A percentile compares a stretch with the other conserved stretches of the same genome.
Conservation (phyloP, 306 rosid species). For the Fagus crenata region DNA sequence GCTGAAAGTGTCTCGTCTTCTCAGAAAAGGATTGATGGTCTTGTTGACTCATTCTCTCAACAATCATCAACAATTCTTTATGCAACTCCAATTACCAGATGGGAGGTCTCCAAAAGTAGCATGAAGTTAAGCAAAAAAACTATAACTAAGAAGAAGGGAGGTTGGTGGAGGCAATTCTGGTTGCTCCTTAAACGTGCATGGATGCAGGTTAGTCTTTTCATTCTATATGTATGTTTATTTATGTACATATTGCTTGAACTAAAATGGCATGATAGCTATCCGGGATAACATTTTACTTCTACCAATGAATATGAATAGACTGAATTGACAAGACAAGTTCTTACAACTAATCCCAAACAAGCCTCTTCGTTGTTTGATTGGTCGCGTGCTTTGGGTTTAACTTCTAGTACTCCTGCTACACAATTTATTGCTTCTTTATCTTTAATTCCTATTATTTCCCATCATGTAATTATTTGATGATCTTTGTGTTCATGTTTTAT, state of each 20-base stretch:
- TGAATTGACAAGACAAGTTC: conserved; percentile 15
- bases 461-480: too few species aligned
- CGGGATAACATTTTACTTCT: conserved; percentile 6
- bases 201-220: conserved; percentile 70
- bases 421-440: too few species aligned
- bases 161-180: conserved; percentile 90
- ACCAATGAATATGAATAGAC: not conserved
- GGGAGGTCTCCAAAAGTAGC: conserved; percentile 42
- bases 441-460: too few species aligned
- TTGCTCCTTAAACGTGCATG: conserved; percentile 93
- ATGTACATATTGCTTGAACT: conserved; percentile 11
- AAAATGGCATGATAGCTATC: conserved; percentile 23
- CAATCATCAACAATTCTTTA: conserved; percentile 54
- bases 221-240: conserved; percentile 9
- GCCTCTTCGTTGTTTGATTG: too few species aligned
- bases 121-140: conserved; percentile 42
- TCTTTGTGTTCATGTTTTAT: too few species aligned
- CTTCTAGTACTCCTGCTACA: too few species aligned
- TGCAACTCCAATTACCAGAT: conserved; percentile 68
- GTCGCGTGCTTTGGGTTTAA: too few species aligned
- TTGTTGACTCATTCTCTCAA: conserved; percentile 76
- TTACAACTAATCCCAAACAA: not conserved
- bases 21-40: conserved; percentile 70
- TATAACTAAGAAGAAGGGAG: conserved; percentile 53
- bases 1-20: conserved; percentile 80